phyloP scores from a whole-genome alignment of 164 flowering plant genomes.

The Chloranthus sessilifolius region DNA sequence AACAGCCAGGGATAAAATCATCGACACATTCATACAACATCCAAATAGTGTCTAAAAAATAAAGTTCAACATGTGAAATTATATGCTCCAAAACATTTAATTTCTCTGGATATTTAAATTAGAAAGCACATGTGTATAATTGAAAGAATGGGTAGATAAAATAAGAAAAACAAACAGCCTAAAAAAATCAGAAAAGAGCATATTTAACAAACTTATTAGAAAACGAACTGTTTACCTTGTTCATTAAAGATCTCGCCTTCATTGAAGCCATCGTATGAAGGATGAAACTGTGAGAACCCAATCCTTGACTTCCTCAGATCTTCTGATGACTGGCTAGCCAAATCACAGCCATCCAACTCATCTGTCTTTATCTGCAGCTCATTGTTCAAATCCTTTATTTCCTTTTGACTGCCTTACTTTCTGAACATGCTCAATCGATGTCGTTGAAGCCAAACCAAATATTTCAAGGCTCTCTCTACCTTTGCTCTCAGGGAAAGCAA shows the following conservation, averaged over 20 bases:
- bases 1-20: no score
- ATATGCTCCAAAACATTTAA: no score
- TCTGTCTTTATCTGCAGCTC: slow-evolving; percentile 88
- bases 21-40: no score
- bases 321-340: slow-evolving; percentile 74
- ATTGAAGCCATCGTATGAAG: slow-evolving; percentile 67
- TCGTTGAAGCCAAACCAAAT: slow-evolving; percentile 15
- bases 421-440: slow-evolving; percentile 48
- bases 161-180: no score
- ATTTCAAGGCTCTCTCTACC: slow-evolving; percentile 30
- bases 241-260: slow-evolving; percentile 30
- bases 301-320: slow-evolving; percentile 92
- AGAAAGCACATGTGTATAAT: no score
- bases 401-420: slow-evolving; percentile 71
- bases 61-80: no score
- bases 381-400: slow-evolving; percentile 77
- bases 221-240: slow-evolving; percentile 38
- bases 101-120: no score
- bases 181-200: no score
- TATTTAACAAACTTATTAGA: no score
- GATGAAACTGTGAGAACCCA: slow-evolving; percentile 64
- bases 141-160: no score
- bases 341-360: slow-evolving; percentile 91
- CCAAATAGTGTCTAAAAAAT: no score
- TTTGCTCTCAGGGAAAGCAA: slow-evolving; percentile 18